These are phyloP conservation scores for Dryas drummondii DNA, from an alignment of 306 rosid genomes.

Conservation along the genomic window DNA sequence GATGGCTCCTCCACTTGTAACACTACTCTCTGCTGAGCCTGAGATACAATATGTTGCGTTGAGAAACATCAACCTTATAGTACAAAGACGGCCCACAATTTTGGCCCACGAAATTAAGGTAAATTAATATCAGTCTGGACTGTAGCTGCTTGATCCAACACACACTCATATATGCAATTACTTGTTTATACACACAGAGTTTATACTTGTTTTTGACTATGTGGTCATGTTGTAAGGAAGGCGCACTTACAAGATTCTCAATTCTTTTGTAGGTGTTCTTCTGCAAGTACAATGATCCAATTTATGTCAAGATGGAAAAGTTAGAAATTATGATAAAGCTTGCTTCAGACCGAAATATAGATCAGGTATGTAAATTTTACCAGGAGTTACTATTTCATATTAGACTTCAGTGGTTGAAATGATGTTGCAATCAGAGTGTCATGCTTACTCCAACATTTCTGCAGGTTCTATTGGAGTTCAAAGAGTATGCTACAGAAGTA, in stretches of 20 bases:
- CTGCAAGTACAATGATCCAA: slow-evolving; percentile 99
- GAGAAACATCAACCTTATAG: slow-evolving; percentile 96
- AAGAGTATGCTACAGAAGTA: slow-evolving; percentile 98
- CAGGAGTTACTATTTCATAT: slow-evolving; percentile 15
- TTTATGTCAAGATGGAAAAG: slow-evolving; percentile 98
- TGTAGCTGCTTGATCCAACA: slow-evolving; percentile 17
- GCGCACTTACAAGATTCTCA: slow-evolving; percentile 20
- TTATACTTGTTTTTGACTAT: background rate
- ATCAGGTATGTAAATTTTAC: slow-evolving; percentile 61
- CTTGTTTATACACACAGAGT: background rate
- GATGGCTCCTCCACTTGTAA: slow-evolving; percentile 99
- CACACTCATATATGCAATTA: slow-evolving; percentile 6
- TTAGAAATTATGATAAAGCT: slow-evolving; percentile 98
- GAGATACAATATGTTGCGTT: slow-evolving; percentile 99
- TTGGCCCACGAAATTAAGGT: slow-evolving; percentile 99
- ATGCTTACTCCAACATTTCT: slow-evolving; percentile 14
- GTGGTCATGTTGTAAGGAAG: slow-evolving; percentile 6
- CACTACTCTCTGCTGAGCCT: slow-evolving; percentile 96
- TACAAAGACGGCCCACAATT: slow-evolving; percentile 95
- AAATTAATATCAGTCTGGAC: slow-evolving; percentile 7
- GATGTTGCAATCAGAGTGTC: background rate
- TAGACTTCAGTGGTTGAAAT: background rate
- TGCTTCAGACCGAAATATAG: slow-evolving; percentile 95
- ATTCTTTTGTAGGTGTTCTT: slow-evolving; percentile 76
- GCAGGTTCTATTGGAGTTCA: slow-evolving; percentile 94